Evolutionary conservation across 2,329 filamentous ascomycete genomes (phyloP).

Genomic region (Fusarium sp.): DNA sequence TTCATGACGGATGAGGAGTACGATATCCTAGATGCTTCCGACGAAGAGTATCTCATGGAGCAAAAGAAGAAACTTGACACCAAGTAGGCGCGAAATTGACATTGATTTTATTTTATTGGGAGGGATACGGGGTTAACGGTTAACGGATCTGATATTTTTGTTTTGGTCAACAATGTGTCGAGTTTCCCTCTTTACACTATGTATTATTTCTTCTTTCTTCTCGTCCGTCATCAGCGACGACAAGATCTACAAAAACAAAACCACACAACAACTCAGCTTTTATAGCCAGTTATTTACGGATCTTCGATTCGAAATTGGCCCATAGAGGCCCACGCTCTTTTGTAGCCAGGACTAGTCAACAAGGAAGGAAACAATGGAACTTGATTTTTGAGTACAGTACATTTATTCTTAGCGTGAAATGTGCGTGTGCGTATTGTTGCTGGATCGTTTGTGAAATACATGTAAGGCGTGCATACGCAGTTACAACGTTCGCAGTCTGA

Average conservation of each 20-base stretch:
- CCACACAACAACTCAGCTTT: conserved; percentile 4
- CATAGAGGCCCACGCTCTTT: conserved; percentile 42
- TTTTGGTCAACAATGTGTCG: conserved; percentile 26
- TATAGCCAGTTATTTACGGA: conserved; percentile 21
- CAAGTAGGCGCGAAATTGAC: conserved; percentile 49
- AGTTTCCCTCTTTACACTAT: conserved; percentile 36
- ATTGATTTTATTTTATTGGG: conserved; percentile 20
- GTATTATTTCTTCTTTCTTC: conserved; percentile 44
- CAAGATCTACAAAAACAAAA: conserved; percentile 15
- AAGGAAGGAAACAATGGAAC: conserved; percentile 42
- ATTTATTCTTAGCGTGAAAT: neutral
- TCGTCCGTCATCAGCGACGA: conserved; percentile 16
- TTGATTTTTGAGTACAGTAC: conserved; percentile 7
- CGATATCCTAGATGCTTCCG: conserved; percentile 93
- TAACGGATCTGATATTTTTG: conserved; percentile 27
- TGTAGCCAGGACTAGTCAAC: conserved; percentile 39
- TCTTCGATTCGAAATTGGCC: conserved; percentile 24
- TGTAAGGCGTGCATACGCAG: neutral
- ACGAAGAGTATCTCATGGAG: conserved; percentile 80
- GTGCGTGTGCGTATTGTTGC: neutral
- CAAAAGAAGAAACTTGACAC: conserved; percentile 56
- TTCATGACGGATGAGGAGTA: conserved; percentile 99
- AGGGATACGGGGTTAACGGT: conserved; percentile 33
- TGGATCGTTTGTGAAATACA: neutral
- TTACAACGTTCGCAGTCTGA: neutral